Conservation (phyloP, 2,329 filamentous ascomycete genomes). For the Epichloe sibirici region DNA sequence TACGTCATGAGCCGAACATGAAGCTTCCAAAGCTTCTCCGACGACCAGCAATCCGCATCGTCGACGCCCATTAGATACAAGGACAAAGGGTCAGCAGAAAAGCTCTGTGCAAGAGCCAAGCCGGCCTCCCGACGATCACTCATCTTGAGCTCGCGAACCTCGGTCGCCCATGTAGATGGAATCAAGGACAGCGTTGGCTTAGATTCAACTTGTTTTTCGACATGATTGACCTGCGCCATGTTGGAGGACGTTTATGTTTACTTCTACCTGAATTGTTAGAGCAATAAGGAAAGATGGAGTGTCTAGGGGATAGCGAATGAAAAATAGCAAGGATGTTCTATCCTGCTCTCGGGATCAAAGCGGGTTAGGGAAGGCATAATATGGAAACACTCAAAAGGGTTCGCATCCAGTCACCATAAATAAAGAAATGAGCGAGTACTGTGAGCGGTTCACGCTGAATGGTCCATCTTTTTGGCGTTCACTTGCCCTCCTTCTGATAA, state of each 20-base stretch:
- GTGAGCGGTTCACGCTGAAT: not conserved
- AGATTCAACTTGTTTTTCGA: slow-evolving; percentile 1
- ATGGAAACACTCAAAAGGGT: slow-evolving; percentile 3
- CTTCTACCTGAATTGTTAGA: slow-evolving; percentile 6
- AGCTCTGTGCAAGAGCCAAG: slow-evolving; percentile 62
- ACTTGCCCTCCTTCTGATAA: not conserved
- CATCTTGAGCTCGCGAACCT: slow-evolving; percentile 50
- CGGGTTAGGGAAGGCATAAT: not conserved
- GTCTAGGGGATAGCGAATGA: not conserved
- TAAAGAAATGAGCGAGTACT: not conserved
- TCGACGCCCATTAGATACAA: slow-evolving; percentile 64
- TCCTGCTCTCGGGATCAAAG: slow-evolving; percentile 5
- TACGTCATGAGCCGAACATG: slow-evolving; percentile 70
- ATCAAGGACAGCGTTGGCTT: slow-evolving; percentile 31
- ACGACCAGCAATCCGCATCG: slow-evolving; percentile 49
- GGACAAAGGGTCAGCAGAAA: slow-evolving; percentile 61
- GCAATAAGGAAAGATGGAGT: not conserved
- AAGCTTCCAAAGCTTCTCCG: slow-evolving; percentile 61
- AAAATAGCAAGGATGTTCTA: not conserved
- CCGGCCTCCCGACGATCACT: slow-evolving; percentile 61
- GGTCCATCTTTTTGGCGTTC: slow-evolving; percentile 3
- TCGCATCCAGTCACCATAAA: slow-evolving; percentile 4
- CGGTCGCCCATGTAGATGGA: slow-evolving; percentile 38
- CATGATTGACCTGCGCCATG: slow-evolving; percentile 5
- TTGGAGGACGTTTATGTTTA: slow-evolving; percentile 7